Conservation (phyloP, 306 rosid genomes). For the Cotoneaster glaucophyllus region DNA sequence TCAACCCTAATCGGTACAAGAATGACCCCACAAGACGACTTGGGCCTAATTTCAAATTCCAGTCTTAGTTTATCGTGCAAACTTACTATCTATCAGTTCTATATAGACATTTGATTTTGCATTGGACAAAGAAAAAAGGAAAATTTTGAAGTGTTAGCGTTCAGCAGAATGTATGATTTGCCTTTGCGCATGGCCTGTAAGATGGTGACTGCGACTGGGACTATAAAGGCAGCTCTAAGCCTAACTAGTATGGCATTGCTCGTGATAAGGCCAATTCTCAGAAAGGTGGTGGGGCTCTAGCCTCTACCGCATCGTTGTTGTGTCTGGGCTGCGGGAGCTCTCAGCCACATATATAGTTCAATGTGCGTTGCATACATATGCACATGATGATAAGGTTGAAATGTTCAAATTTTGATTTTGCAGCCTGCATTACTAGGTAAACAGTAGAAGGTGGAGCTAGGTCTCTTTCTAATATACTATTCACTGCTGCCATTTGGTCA, state of each 20-base stretch:
- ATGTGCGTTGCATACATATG: no score
- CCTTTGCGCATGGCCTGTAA: neutral
- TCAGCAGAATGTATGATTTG: neutral
- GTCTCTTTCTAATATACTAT: neutral
- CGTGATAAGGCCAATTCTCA: neutral
- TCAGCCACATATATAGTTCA: neutral
- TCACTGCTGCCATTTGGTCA: constrained; percentile 7
- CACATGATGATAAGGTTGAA: neutral
- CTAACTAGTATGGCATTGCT: neutral
- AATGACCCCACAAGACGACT: neutral
- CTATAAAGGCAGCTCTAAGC: neutral
- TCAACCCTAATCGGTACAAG: neutral
- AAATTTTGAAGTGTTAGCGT: neutral
- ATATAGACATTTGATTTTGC: neutral
- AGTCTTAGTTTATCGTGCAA: neutral
- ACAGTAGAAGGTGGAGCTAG: neutral
- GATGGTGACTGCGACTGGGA: neutral
- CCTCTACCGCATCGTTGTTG: neutral
- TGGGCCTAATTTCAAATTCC: neutral
- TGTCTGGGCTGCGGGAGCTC: neutral
- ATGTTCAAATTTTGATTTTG: neutral
- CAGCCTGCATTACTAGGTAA: neutral
- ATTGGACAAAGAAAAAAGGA: neutral
- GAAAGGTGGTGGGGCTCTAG: neutral
- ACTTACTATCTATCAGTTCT: neutral